These are phyloP conservation scores for Pontederia paniculata DNA, from an alignment of 176 grass and related monocot genomes.

Conservation along the genomic window DNA sequence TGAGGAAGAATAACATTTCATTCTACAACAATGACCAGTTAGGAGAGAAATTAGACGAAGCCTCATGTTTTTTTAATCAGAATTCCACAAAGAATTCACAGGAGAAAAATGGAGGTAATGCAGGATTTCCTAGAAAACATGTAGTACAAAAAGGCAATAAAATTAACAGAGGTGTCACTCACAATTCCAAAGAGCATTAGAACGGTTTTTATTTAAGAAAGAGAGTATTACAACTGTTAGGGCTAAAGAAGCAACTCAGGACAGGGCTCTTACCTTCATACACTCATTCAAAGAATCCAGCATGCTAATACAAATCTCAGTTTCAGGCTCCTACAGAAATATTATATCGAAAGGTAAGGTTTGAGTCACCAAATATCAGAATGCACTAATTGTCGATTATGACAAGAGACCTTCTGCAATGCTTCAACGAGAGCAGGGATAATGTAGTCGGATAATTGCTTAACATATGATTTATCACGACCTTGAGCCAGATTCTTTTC, in stretches of 20 bases:
- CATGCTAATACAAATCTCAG: conserved; percentile 89
- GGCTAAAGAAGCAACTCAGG: background rate
- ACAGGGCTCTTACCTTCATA: conserved; percentile 50
- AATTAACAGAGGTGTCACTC: no score
- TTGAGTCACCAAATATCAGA: background rate
- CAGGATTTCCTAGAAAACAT: no score
- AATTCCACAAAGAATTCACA: no score
- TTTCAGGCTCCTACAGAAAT: conserved; percentile 69
- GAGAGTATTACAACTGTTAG: background rate
- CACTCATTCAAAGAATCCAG: conserved; percentile 90
- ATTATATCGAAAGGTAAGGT: background rate
- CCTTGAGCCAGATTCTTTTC: conserved; percentile 85
- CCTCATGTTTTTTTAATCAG: no score
- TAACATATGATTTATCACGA: conserved; percentile 82
- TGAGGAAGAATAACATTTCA: no score
- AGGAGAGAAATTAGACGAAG: no score
- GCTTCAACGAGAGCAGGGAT: conserved; percentile 92
- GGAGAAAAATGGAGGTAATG: no score
- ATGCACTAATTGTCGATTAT: background rate
- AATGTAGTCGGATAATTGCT: conserved; percentile 92
- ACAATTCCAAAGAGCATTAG: no score
- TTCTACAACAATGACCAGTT: no score
- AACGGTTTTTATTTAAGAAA: no score
- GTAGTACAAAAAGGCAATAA: no score
- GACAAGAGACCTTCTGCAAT: conserved; percentile 57